A percentile compares a stretch with the other conserved stretches of the same genome.
These are phyloP conservation scores for Suhomyces terraborum DNA, from an alignment of 1,139 yeast genomes.

Conservation along the genomic window DNA sequence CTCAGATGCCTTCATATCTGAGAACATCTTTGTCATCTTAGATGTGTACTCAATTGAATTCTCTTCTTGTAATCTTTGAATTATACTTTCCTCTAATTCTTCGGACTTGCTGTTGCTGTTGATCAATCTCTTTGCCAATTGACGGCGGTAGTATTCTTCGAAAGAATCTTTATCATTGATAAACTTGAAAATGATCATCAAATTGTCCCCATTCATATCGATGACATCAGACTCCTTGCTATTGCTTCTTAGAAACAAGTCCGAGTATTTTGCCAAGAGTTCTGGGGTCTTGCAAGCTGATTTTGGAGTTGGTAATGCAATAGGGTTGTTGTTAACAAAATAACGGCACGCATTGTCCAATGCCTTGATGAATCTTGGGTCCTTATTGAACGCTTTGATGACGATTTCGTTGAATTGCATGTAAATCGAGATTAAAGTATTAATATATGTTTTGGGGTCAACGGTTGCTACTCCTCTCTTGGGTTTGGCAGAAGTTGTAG, in stretches of 20 bases:
- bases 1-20: conserved; percentile 85
- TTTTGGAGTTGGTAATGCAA: conserved; percentile 65
- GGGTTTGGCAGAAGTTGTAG: conserved; percentile 14
- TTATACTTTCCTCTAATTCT: conserved; percentile 82
- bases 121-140: conserved; percentile 85
- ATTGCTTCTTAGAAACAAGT: conserved; percentile 74
- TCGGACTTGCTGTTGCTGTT: conserved; percentile 81
- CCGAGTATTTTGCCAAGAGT: conserved; percentile 85
- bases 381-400: conserved; percentile 66
- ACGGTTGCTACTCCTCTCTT: conserved; percentile 37
- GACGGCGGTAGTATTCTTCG: conserved; percentile 88
- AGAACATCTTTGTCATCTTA: conserved; percentile 94
- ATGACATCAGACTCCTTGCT: conserved; percentile 67
- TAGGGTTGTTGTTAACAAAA: conserved; percentile 79
- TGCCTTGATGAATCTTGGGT: conserved; percentile 81
- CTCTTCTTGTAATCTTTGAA: conserved; percentile 84
- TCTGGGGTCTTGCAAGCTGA: conserved; percentile 77
- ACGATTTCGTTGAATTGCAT: conserved; percentile 69
- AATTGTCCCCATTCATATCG: conserved; percentile 79
- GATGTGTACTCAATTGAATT: conserved; percentile 92
- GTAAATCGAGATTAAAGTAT: conserved; percentile 72
- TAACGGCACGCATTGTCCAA: conserved; percentile 86
- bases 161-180: conserved; percentile 94
- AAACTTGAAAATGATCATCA: conserved; percentile 85
- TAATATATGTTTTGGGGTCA: conserved; percentile 81